Percentiles rank a stretch among this genome's conserved stretches.
Conservation (phyloP, 768 basidiomycete genomes). For the Hortiboletus campestris region DNA sequence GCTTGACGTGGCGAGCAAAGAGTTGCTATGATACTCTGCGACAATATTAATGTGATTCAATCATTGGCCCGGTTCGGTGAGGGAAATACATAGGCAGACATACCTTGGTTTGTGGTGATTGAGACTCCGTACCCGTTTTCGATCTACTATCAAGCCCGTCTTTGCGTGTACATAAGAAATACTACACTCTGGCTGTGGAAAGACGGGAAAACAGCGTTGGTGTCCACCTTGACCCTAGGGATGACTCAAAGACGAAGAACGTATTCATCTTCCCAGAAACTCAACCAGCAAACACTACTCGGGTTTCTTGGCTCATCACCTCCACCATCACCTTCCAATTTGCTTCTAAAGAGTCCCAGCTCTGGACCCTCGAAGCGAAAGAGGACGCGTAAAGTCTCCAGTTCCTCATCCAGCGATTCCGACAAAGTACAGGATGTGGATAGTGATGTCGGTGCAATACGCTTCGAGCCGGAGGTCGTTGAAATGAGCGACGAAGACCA, state of each 20-base stretch:
- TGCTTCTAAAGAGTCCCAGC: neutral
- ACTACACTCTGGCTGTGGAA: neutral
- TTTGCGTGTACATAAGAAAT: too few relatives aligned
- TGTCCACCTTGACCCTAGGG: neutral
- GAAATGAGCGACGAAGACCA: slow-evolving; percentile 26
- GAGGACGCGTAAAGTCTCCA: slow-evolving; percentile 11
- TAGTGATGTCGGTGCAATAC: slow-evolving; percentile 51
- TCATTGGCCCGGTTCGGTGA: neutral
- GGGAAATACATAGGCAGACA: neutral
- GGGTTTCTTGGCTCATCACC: slow-evolving; percentile 34
- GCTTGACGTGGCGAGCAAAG: slow-evolving; percentile 40
- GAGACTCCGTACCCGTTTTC: too few relatives aligned
- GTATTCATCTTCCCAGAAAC: slow-evolving; percentile 22
- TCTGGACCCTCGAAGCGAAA: slow-evolving; percentile 13
- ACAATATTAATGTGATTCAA: neutral
- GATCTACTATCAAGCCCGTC: too few relatives aligned
- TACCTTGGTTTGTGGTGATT: too few relatives aligned
- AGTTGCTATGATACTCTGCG: neutral
- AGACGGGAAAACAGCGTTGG: neutral
- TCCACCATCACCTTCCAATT: slow-evolving; percentile 16
- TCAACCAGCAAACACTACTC: slow-evolving; percentile 47
- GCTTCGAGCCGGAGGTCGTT: slow-evolving; percentile 40
- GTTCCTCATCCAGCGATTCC: slow-evolving; percentile 13
- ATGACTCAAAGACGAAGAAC: slow-evolving; percentile 8
- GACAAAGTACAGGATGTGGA: slow-evolving; percentile 31